Conservation (phyloP, 2,329 filamentous ascomycete genomes). For the Akanthomyces uredinophilus region DNA sequence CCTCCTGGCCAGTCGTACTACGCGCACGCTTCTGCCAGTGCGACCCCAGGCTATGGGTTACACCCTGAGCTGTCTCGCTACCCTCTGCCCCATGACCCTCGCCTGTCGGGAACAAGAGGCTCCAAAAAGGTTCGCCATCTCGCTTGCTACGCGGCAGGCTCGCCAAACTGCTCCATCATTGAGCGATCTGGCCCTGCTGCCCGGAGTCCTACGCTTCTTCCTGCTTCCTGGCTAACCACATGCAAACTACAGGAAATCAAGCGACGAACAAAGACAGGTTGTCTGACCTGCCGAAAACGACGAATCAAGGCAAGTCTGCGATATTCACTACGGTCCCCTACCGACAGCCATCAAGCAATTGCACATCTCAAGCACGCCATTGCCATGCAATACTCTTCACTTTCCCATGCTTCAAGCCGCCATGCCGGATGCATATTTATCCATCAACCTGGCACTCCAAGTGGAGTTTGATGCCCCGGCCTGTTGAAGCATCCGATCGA, state of each 20-base stretch:
- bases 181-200: background rate
- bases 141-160: conserved; percentile 13
- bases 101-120: conserved; percentile 42
- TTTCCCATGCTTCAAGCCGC: background rate
- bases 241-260: conserved; percentile 51
- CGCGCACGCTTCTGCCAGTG: conserved; percentile 33
- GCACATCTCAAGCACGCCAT: background rate
- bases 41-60: conserved; percentile 36
- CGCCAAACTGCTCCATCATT: background rate
- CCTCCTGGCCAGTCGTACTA: conserved; percentile 37
- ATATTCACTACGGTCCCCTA: background rate
- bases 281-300: conserved; percentile 56
- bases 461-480: conserved; percentile 1
- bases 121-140: conserved; percentile 50
- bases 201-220: background rate
- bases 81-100: conserved; percentile 44
- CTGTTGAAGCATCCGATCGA: background rate
- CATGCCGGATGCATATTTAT: background rate
- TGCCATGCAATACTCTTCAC: background rate
- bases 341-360: background rate
- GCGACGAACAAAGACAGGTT: conserved; percentile 58
- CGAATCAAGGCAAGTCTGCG: conserved; percentile 54
- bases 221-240: background rate
- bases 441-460: background rate
- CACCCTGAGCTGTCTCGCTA: conserved; percentile 42